Evolutionary conservation across 306 rosid genomes (phyloP), one percentile per base, ranked within the genome.

Genomic region (Rosa chinensis): DNA sequence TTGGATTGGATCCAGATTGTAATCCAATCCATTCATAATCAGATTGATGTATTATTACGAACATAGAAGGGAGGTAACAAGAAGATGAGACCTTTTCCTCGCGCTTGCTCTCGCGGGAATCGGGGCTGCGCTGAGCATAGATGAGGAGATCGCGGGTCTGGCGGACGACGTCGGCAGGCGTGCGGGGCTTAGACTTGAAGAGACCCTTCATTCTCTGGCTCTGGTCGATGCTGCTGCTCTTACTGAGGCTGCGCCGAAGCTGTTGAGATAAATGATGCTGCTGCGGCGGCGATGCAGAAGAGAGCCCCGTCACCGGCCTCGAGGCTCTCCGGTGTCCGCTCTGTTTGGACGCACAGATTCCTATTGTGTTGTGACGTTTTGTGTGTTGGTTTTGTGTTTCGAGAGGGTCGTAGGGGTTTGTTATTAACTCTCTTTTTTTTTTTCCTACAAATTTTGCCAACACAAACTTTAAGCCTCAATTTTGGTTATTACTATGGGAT

Each of bases 141-240:
- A 87, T 74, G 56, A 95, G 97, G 82, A 93, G 94, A 85, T 95
- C 99, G 70, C 98, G 89, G 25, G 99, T 89, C 59, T 91, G 97
- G 1, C 99, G 97, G 7, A 95, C 99, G 4, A 91, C 52, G 32
- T 93, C 99, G 21, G 68, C 84, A 9, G 99, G 99, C 0, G 99
- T 95, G 6, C 97, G 92, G 10, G 98, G 99, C 84, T 95, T 95
- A 9, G 99, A 86, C 88, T 95, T 95, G 91, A 95, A 95, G 62
- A 95, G 89, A 37, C 98, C 90, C 82, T 95, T 95, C 99, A 95
- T 95, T 78, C 77, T 80, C 35, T 66, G 82, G 8, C 79, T 43
- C 61, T 49, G 25, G 62, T 69, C 79, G 25, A 53, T 75, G 10
- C 75, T 42, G 52, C 44, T 21, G 42, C 72, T 70, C 52, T 63